These are phyloP conservation scores for Penicillium argentinense DNA, from an alignment of 495 filamentous ascomycete species.

Conservation along the genomic window DNA sequence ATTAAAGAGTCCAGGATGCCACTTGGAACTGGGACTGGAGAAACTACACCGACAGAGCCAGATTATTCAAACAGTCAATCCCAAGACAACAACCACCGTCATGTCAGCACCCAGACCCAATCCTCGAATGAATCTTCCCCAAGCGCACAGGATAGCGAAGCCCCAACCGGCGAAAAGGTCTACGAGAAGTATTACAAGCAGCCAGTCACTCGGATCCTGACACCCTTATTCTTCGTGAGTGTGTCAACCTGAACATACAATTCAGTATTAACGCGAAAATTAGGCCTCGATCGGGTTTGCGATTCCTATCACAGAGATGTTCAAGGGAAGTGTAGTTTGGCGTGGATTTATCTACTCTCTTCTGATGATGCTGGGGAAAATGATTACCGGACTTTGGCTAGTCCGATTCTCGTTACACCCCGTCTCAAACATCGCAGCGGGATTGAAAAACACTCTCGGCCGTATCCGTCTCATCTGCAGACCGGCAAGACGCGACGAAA, in stretches of 20 bases:
- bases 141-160: neutral
- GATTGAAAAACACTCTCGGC: slow-evolving; percentile 7
- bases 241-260: neutral
- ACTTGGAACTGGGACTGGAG: too few species aligned
- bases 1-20: slow-evolving; percentile 6
- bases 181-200: slow-evolving; percentile 58
- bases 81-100: too few species aligned
- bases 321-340: slow-evolving; percentile 63
- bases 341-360: slow-evolving; percentile 68
- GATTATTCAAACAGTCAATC: too few species aligned
- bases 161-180: slow-evolving; percentile 34
- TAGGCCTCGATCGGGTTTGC: slow-evolving; percentile 76
- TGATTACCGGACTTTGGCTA: slow-evolving; percentile 63
- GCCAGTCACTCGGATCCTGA: slow-evolving; percentile 54
- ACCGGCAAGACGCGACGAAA: neutral
- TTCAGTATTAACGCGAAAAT: neutral
- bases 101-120: too few species aligned
- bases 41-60: neutral
- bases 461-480: slow-evolving; percentile 9
- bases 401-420: slow-evolving; percentile 42
- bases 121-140: neutral
- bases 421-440: slow-evolving; percentile 3
- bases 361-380: slow-evolving; percentile 68
- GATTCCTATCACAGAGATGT: slow-evolving; percentile 72
- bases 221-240: slow-evolving; percentile 74